Conservation (phyloP, 73 alveolate species). For the Paraurostyla sp. region DNA sequence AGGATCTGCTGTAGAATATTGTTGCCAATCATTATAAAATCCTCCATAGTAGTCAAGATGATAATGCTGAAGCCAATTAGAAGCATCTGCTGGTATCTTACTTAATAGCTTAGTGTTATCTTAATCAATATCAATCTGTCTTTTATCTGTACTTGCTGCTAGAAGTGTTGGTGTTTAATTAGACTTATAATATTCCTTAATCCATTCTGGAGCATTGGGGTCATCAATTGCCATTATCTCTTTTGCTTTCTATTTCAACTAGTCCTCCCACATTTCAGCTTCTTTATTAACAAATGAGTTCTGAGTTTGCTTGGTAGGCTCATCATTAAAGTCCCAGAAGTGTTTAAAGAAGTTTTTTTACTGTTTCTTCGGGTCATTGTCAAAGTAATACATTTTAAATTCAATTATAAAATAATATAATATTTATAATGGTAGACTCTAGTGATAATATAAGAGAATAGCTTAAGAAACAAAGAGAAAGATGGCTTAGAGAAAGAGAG, state of each 20-base stretch:
- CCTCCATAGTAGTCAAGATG: constrained; percentile 58
- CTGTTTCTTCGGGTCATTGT: constrained; percentile 30
- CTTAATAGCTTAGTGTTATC: background rate
- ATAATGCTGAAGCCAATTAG: constrained; percentile 40
- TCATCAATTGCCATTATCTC: background rate
- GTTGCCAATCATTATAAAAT: constrained; percentile 47
- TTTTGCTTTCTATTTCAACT: constrained; percentile 10
- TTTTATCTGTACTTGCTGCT: background rate
- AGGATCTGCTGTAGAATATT: constrained; percentile 18
- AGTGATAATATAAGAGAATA: constrained; percentile 50
- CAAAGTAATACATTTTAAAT: constrained; percentile 11
- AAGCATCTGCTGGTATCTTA: constrained; percentile 36
- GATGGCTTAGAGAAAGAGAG: constrained; percentile 69
- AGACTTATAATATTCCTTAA: constrained; percentile 4
- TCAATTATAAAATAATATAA: background rate
- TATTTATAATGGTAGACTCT: background rate
- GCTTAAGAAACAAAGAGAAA: constrained; percentile 48
- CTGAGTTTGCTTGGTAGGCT: background rate
- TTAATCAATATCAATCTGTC: background rate
- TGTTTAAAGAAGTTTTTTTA: constrained; percentile 19
- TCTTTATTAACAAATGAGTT: constrained; percentile 15
- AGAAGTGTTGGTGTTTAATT: background rate
- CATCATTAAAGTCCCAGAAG: constrained; percentile 24
- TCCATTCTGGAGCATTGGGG: background rate
- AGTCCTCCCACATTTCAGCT: constrained; percentile 37